Conservation (phyloP, 805 yeast species). For the Wickerhamomyces sydowiorum region DNA sequence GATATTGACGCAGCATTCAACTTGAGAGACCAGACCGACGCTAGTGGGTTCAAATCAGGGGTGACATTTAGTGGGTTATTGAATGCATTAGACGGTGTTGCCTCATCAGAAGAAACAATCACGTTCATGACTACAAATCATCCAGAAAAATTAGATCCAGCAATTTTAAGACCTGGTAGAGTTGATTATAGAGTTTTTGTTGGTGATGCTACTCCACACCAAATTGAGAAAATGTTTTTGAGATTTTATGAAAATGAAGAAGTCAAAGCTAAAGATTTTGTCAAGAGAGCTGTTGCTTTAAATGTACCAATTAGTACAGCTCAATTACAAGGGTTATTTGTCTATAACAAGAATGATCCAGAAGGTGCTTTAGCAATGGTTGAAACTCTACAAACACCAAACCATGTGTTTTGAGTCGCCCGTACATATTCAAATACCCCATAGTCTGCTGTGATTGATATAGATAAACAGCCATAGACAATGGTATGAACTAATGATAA, state of each 20-base stretch:
- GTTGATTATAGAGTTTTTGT: slow-evolving; percentile 79
- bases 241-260: slow-evolving; percentile 71
- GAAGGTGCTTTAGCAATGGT: slow-evolving; percentile 67
- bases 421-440: background rate
- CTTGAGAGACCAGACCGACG: slow-evolving; percentile 68
- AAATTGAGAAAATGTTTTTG: slow-evolving; percentile 77
- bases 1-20: slow-evolving; percentile 96
- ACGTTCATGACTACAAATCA: slow-evolving; percentile 99
- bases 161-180: slow-evolving; percentile 90
- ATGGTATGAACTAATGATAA: background rate
- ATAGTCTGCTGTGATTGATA: background rate
- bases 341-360: slow-evolving; percentile 83
- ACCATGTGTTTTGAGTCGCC: slow-evolving; percentile 24
- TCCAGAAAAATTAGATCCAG: slow-evolving; percentile 90
- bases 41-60: slow-evolving; percentile 76
- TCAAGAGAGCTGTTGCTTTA: slow-evolving; percentile 34
- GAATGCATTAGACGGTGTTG: slow-evolving; percentile 95
- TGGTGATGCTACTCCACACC: slow-evolving; percentile 82
- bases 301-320: slow-evolving; percentile 77
- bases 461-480: background rate
- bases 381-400: slow-evolving; percentile 26
- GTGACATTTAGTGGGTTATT: slow-evolving; percentile 93
- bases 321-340: slow-evolving; percentile 91
- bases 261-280: slow-evolving; percentile 44
- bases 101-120: slow-evolving; percentile 93